These are phyloP conservation scores for Pestalotiopsis sp. DNA, from an alignment of 2,329 filamentous ascomycete genomes.

Conservation along the genomic window DNA sequence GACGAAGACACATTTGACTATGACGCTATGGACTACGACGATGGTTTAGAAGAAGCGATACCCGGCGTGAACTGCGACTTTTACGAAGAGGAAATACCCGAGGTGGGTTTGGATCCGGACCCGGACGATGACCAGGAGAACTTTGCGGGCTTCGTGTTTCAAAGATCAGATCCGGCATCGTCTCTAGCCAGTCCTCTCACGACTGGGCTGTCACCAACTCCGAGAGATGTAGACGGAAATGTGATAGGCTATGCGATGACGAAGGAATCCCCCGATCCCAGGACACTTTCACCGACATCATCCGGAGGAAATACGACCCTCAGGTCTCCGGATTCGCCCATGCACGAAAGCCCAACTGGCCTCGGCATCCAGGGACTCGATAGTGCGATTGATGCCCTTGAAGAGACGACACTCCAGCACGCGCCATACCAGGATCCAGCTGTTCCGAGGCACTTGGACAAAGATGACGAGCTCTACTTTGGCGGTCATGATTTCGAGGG, in stretches of 20 bases:
- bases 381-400: conserved; percentile 17
- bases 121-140: conserved; percentile 62
- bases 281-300: conserved; percentile 18
- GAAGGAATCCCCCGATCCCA: conserved; percentile 43
- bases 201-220: conserved; percentile 50
- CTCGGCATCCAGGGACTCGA: conserved; percentile 46
- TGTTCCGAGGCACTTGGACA: conserved; percentile 16
- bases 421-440: not conserved
- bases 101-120: conserved; percentile 37
- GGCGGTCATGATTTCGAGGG: conserved; percentile 60
- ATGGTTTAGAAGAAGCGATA: conserved; percentile 68
- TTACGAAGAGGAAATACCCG: conserved; percentile 38
- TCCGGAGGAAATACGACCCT: conserved; percentile 15
- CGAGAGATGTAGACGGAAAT: conserved; percentile 56
- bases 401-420: not conserved
- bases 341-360: conserved; percentile 33
- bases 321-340: conserved; percentile 17
- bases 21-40: conserved; percentile 67
- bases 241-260: conserved; percentile 61
- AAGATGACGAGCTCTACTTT: conserved; percentile 70
- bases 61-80: conserved; percentile 56
- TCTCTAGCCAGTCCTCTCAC: conserved; percentile 52
- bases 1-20: conserved; percentile 65
- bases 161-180: conserved; percentile 55
- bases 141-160: conserved; percentile 62